Conservation (phyloP, 768 basidiomycete genomes). For the Dictyophora rubrovolvata region DNA sequence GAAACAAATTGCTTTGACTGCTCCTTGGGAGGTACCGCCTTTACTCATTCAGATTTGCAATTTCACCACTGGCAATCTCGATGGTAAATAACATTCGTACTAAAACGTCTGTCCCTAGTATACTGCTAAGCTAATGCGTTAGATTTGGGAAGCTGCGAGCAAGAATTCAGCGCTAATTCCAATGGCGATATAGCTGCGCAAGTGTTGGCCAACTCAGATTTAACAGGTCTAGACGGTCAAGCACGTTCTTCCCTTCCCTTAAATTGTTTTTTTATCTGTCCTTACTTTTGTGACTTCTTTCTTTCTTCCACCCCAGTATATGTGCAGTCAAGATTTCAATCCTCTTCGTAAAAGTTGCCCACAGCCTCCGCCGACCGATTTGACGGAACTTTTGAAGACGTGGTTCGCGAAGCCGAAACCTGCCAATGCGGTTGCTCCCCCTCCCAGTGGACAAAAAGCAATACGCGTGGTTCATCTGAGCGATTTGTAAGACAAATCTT, state of each 20-base stretch:
- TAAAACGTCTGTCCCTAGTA: neutral
- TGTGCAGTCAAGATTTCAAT: neutral
- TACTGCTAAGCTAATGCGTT: neutral
- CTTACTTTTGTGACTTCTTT: neutral
- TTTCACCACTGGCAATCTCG: neutral
- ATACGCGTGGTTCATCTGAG: conserved; percentile 7
- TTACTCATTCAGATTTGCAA: conserved; percentile 10
- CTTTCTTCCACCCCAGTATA: neutral
- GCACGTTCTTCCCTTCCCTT: neutral
- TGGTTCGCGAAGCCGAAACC: conserved; percentile 10
- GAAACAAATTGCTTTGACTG: conserved; percentile 6
- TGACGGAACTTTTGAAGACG: neutral
- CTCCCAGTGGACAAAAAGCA: neutral
- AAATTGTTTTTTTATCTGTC: neutral
- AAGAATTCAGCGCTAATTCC: conserved; percentile 9
- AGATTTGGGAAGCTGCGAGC: conserved; percentile 10
- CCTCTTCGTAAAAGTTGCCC: conserved; percentile 2
- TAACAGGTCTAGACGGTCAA: conserved; percentile 10
- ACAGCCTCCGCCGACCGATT: neutral
- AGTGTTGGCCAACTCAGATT: conserved; percentile 7
- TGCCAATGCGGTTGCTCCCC: conserved; percentile 4
- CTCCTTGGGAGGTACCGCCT: conserved; percentile 11
- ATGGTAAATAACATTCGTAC: neutral
- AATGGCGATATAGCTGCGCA: conserved; percentile 11
- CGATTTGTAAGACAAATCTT: conserved; percentile 3